phyloP scores from a whole-genome alignment of 1,284 basidiomycete species.

The Ceratobasidium sp. region DNA sequence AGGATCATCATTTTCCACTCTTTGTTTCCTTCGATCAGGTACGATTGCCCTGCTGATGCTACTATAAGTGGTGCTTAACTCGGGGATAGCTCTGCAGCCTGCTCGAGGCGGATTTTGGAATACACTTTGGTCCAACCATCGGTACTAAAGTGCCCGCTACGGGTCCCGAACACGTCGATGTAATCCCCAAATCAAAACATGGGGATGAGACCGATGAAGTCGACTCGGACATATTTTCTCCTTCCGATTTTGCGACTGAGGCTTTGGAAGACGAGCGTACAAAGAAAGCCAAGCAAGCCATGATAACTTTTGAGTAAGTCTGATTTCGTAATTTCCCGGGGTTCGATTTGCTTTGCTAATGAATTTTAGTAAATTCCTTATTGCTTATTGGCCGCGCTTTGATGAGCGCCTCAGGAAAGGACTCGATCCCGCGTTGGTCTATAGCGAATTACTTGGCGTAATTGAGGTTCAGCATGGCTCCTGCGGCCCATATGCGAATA shows the following conservation, averaged over 20 bases:
- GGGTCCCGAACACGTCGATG: constrained; percentile 28
- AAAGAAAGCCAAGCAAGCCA: constrained; percentile 1
- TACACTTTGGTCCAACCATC: constrained; percentile 38
- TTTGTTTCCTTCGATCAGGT: constrained; percentile 36
- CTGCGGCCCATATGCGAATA: neutral
- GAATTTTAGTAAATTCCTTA: neutral
- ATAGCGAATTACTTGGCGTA: constrained; percentile 68
- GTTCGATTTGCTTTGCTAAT: neutral
- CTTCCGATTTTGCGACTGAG: neutral
- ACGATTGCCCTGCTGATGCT: neutral
- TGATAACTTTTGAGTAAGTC: constrained; percentile 27
- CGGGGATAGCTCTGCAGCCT: constrained; percentile 51
- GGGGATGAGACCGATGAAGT: constrained; percentile 17
- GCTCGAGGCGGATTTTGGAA: constrained; percentile 43
- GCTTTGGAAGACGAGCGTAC: constrained; percentile 25
- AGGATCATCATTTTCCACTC: constrained; percentile 34
- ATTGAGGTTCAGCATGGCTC: constrained; percentile 31
- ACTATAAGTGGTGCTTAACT: constrained; percentile 41
- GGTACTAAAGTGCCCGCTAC: constrained; percentile 40
- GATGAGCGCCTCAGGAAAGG: constrained; percentile 61
- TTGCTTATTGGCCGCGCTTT: constrained; percentile 67
- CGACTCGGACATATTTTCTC: neutral
- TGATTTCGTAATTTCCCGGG: neutral
- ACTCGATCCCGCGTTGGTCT: constrained; percentile 66
- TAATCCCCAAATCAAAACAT: constrained; percentile 30